phyloP scores from a whole-genome alignment of 345 rosid genomes.

The Brassica incana region DNA sequence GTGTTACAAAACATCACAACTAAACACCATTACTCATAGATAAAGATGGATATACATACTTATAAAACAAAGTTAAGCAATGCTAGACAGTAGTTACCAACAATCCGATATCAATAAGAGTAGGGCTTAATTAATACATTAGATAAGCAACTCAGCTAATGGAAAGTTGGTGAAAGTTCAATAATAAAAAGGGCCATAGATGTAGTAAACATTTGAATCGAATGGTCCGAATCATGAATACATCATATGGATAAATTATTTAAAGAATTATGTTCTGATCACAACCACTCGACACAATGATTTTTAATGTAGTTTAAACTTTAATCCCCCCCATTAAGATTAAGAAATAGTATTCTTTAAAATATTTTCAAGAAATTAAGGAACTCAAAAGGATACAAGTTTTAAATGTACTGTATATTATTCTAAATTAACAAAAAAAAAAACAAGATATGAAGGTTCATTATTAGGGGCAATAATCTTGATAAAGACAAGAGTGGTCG shows the following conservation, averaged over 20 bases:
- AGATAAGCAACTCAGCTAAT: constrained; percentile 17
- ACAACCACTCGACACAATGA: constrained; percentile 4
- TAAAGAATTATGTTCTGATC: background rate
- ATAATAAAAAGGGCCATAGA: background rate
- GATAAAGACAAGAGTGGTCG: constrained; percentile 38
- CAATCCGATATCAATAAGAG: background rate
- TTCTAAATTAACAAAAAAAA: background rate
- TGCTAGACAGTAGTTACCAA: constrained; percentile 20
- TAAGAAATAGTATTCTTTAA: constrained; percentile 10
- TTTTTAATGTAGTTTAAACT: background rate
- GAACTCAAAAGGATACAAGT: constrained; percentile 21
- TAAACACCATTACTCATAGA: background rate
- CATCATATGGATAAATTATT: background rate
- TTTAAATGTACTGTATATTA: background rate
- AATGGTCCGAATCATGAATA: background rate
- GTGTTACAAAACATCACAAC: constrained; percentile 14
- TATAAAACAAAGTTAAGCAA: background rate
- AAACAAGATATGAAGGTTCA: constrained; percentile 14
- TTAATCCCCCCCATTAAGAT: background rate
- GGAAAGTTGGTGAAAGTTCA: constrained; percentile 1
- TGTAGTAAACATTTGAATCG: background rate
- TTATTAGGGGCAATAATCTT: constrained; percentile 35
- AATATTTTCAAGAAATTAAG: constrained; percentile 34
- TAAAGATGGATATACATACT: background rate
- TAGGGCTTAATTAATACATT: constrained; percentile 4